These are phyloP conservation scores for Crataegus laevigata DNA, from an alignment of 306 rosid genomes.

Conservation along the genomic window DNA sequence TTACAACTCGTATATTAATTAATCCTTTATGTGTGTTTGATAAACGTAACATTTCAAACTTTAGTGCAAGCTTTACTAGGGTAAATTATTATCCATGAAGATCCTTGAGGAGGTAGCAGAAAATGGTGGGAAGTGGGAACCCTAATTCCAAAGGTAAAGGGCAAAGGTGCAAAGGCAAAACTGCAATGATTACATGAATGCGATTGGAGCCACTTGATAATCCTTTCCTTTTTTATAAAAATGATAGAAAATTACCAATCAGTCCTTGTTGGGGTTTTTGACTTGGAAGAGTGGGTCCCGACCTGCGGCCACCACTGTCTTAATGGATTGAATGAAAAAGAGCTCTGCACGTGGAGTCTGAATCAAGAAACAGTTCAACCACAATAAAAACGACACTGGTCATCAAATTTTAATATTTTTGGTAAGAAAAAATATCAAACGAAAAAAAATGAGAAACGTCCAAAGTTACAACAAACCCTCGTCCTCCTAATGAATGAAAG, in stretches of 20 bases:
- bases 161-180: slow-evolving; percentile 22
- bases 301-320: slow-evolving; percentile 54
- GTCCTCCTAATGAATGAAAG: background rate
- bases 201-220: slow-evolving; percentile 64
- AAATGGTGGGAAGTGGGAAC: background rate
- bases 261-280: slow-evolving; percentile 27
- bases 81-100: background rate
- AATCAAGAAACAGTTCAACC: slow-evolving; percentile 74
- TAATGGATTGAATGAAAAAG: slow-evolving; percentile 63
- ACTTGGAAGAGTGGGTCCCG: slow-evolving; percentile 62
- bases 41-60: background rate
- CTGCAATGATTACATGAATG: slow-evolving; percentile 55
- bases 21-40: background rate
- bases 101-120: background rate
- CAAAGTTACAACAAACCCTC: slow-evolving; percentile 8
- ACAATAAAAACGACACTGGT: slow-evolving; percentile 34
- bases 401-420: background rate
- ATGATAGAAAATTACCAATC: background rate
- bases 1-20: no score
- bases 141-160: background rate
- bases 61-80: background rate
- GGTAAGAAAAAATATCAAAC: background rate
- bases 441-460: background rate
- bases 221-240: slow-evolving; percentile 6
- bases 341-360: slow-evolving; percentile 83